phyloP scores from a whole-genome alignment of 495 filamentous ascomycete species.

The Aspergillus hancockii region DNA sequence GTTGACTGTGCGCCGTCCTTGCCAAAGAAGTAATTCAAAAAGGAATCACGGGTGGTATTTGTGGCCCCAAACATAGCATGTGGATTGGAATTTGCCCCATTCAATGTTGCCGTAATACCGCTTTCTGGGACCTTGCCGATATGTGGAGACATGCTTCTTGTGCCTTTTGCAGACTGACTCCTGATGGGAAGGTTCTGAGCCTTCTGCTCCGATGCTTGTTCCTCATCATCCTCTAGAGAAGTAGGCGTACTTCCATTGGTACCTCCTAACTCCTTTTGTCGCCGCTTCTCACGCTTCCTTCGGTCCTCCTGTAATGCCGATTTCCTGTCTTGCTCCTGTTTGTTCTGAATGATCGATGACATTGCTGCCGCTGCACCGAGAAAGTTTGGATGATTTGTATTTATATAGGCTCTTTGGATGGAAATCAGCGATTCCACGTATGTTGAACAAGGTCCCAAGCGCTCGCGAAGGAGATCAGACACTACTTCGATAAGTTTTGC shows the following conservation, averaged over 20 bases:
- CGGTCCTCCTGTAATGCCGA: conserved; percentile 76
- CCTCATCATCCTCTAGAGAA: conserved; percentile 74
- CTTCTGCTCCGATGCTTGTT: conserved; percentile 47
- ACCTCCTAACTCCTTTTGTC: conserved; percentile 74
- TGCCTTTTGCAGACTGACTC: conserved; percentile 58
- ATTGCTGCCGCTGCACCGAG: conserved; percentile 97
- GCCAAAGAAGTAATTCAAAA: conserved; percentile 97
- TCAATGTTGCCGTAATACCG: conserved; percentile 66
- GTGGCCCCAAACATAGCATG: conserved; percentile 60
- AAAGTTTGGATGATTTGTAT: conserved; percentile 99
- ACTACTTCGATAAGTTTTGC: conserved; percentile 98
- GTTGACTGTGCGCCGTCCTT: conserved; percentile 70
- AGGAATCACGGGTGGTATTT: conserved; percentile 72
- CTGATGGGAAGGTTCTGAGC: conserved; percentile 56
- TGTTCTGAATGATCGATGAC: conserved; percentile 90
- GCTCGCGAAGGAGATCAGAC: conserved; percentile 90
- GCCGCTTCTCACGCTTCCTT: conserved; percentile 76
- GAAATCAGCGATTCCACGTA: conserved; percentile 97
- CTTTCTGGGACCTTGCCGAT: conserved; percentile 59
- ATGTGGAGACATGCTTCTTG: conserved; percentile 80
- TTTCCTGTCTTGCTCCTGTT: conserved; percentile 90
- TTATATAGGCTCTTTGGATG: conserved; percentile 98
- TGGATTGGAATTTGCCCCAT: conserved; percentile 63
- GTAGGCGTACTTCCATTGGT: conserved; percentile 72
- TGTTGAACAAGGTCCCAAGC: conserved; percentile 79